Evolutionary conservation across 768 basidiomycete species (phyloP), one percentile per base, ranked within the genome.

Genomic region (Leucocoprinus birnbaumii): DNA sequence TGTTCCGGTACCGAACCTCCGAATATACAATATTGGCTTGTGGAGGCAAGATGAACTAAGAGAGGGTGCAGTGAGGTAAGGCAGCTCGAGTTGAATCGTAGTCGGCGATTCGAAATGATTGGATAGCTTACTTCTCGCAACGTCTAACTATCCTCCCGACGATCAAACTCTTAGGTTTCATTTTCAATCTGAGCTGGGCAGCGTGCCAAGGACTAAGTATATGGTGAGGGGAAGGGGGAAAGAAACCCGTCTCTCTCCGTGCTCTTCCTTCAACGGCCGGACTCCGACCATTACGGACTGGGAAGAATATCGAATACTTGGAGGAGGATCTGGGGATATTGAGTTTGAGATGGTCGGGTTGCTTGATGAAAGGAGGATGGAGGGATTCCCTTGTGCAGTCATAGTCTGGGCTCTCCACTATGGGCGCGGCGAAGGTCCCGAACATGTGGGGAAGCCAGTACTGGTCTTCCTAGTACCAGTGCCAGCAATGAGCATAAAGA

Each of bases 121-220:
- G 46, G 26, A 18, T 31, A 18, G 19, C 31, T 44, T 35, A 35
- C 51, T 42, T 42, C 43, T 53, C 51, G 51, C 51, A 14, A 53
- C 22, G 22, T 21, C 19, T 11, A 44, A 16, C 44, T 53, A 2
- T 53, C 42, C 51, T 41, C 10, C 8, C 38, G 37, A 50, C 24
- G 25, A 14, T 2, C 16, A 22, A 49, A 24, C 48, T 11, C 31
- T 11, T 31, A n/a, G 31, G 11, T 11, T 5, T 11, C 5, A 31
- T 5, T 31, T 31, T 31, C 11, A 11, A 8, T 41, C 40, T 16
- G n/a, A 41, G 40, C 18, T 5, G 11, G 31, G 5, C 6, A 11
- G 11, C 5, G 11, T 31, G 40, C 7, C 4, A 41, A 6, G 18
- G 40, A 41, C 5, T 16, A 16, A 41, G 14, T 16, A 41, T 41